Conservation (phyloP, 805 yeast species). For the Starmerella vitae region DNA sequence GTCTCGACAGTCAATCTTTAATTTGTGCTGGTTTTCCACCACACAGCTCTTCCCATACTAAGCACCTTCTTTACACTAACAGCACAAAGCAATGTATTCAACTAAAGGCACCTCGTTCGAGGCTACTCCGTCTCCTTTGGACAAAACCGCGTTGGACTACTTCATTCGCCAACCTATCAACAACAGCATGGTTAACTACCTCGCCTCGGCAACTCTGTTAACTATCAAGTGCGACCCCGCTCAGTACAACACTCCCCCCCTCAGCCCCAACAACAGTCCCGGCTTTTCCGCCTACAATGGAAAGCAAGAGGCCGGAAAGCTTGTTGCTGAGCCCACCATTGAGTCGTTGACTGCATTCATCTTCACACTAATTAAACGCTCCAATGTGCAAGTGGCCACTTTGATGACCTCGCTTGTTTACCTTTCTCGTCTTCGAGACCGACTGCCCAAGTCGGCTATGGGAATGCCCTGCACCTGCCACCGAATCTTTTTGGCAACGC, state of each 20-base stretch:
- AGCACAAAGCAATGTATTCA: neutral
- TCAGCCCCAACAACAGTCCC: constrained; percentile 15
- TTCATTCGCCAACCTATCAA: constrained; percentile 32
- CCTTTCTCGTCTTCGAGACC: constrained; percentile 57
- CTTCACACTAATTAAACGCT: constrained; percentile 53
- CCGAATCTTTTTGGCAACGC: constrained; percentile 77
- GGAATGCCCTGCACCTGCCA: constrained; percentile 88
- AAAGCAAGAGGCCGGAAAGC: neutral
- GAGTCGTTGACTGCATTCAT: constrained; percentile 41
- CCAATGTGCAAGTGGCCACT: constrained; percentile 91
- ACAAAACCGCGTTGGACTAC: constrained; percentile 29
- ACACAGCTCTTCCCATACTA: neutral
- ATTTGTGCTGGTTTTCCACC: too few species aligned
- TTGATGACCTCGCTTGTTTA: constrained; percentile 85
- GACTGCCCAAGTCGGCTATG: constrained; percentile 73
- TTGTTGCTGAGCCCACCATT: constrained; percentile 22
- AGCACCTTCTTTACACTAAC: neutral
- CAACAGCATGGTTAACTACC: constrained; percentile 31
- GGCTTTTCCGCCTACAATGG: neutral
- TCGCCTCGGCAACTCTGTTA: constrained; percentile 31
- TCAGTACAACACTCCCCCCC: constrained; percentile 20
- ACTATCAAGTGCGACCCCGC: constrained; percentile 29
- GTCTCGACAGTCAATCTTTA: too few species aligned
- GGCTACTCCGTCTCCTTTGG: constrained; percentile 14
- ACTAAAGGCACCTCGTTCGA: neutral